These are phyloP conservation scores for Colletotrichum abscissum DNA, from an alignment of 2,329 filamentous ascomycete genomes.

Conservation along the genomic window DNA sequence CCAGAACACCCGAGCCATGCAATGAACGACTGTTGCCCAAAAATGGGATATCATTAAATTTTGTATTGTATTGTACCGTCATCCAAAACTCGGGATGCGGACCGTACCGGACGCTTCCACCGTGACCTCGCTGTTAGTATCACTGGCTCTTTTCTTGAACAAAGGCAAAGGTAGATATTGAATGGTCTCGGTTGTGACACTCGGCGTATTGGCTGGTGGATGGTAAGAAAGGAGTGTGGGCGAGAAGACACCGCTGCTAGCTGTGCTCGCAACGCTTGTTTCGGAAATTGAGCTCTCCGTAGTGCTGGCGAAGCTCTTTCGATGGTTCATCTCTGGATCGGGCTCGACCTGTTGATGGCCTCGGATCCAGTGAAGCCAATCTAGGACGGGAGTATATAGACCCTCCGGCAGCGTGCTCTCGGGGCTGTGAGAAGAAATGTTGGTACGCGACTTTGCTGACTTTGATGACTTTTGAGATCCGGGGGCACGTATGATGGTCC, in stretches of 20 bases:
- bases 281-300: constrained; percentile 2
- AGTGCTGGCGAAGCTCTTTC: constrained; percentile 26
- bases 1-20: neutral
- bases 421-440: neutral
- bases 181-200: neutral
- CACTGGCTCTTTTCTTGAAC: constrained; percentile 1
- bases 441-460: neutral
- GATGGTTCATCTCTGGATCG: constrained; percentile 27
- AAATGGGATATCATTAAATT: neutral
- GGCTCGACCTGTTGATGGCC: constrained; percentile 19
- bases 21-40: neutral
- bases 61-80: neutral
- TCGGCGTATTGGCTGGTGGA: neutral
- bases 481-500: constrained; percentile 1
- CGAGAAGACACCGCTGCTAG: constrained; percentile 32
- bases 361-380: constrained; percentile 25
- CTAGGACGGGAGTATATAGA: constrained; percentile 21
- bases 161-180: constrained; percentile 4
- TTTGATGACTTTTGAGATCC: neutral
- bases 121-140: neutral
- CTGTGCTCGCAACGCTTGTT: constrained; percentile 1
- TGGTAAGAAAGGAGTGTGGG: constrained; percentile 17
- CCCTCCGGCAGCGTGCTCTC: constrained; percentile 11
- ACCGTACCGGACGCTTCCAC: neutral
- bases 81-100: neutral